These are phyloP conservation scores for Coffea canephora DNA, from an alignment of 257 asterid genomes.

Conservation along the genomic window DNA sequence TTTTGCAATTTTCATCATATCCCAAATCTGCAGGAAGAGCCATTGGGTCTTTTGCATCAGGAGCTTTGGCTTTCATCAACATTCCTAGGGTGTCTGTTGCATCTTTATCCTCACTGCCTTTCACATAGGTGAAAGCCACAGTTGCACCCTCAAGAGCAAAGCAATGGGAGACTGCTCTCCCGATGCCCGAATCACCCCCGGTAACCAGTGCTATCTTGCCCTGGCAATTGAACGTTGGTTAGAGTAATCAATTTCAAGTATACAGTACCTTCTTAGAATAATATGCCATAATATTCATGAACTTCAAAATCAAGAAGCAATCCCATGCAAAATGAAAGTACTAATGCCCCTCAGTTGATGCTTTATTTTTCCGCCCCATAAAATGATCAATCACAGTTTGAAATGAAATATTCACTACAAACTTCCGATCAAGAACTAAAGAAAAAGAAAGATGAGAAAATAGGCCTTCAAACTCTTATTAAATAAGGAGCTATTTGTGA, in stretches of 20 bases:
- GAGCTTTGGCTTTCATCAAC: conserved; percentile 38
- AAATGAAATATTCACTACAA: no score
- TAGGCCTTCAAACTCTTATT: no score
- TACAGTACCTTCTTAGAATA: no score
- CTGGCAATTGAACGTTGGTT: conserved; percentile 18
- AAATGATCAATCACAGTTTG: no score
- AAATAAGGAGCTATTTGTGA: no score
- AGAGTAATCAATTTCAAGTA: not conserved
- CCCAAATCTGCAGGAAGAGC: conserved; percentile 62
- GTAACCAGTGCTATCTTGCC: conserved; percentile 72
- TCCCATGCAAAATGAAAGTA: not conserved
- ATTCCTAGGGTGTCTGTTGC: conserved; percentile 52
- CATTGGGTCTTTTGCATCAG: conserved; percentile 58
- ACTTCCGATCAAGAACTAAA: not conserved
- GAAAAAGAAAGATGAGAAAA: no score
- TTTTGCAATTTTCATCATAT: conserved; percentile 61
- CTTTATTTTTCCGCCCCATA: not conserved
- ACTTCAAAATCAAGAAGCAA: not conserved
- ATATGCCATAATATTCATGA: not conserved
- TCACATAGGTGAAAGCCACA: conserved; percentile 69
- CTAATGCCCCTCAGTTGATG: not conserved
- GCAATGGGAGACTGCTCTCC: conserved; percentile 64
- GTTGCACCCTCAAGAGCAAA: conserved; percentile 71
- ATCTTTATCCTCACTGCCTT: conserved; percentile 68
- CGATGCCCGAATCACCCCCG: conserved; percentile 78